These are phyloP conservation scores for Kurtzmaniella cleridarum DNA, from an alignment of 805 yeast genomes.

Conservation along the genomic window DNA sequence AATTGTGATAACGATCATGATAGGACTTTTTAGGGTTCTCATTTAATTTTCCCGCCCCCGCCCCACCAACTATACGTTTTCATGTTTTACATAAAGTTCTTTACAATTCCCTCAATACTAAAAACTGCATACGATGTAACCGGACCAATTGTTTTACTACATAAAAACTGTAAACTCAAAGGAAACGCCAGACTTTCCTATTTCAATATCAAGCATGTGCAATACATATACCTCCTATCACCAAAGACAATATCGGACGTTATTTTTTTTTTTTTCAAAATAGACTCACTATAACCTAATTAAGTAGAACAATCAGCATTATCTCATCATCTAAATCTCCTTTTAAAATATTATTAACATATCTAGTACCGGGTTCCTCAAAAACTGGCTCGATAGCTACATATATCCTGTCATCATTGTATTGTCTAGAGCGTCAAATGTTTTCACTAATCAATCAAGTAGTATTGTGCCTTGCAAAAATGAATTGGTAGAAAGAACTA, in stretches of 20 bases:
- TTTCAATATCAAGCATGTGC: too few species aligned
- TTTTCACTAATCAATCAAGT: conserved; percentile 8
- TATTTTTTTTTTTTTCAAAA: conserved; percentile 35
- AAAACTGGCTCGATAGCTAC: conserved; percentile 37
- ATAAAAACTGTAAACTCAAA: too few species aligned
- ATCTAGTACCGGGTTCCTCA: conserved; percentile 32
- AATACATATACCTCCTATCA: conserved; percentile 21
- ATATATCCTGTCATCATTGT: conserved; percentile 31
- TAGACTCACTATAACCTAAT: conserved; percentile 29
- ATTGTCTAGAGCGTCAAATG: conserved; percentile 41
- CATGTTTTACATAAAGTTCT: too few species aligned
- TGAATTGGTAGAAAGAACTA: not conserved
- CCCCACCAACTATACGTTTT: too few species aligned
- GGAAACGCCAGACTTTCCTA: too few species aligned
- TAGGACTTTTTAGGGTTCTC: too few species aligned
- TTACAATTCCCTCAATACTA: too few species aligned
- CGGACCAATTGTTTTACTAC: too few species aligned
- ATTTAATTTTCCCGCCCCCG: too few species aligned
- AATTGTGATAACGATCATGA: too few species aligned
- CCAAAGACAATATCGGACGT: conserved; percentile 41
- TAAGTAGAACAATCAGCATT: conserved; percentile 31
- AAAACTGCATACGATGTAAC: too few species aligned
- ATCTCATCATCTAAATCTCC: conserved; percentile 32
- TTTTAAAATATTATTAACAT: conserved; percentile 31
- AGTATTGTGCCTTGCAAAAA: too few species aligned